These are phyloP conservation scores for Fistulinella prunicolor DNA, from an alignment of 768 basidiomycete species.

Conservation along the genomic window DNA sequence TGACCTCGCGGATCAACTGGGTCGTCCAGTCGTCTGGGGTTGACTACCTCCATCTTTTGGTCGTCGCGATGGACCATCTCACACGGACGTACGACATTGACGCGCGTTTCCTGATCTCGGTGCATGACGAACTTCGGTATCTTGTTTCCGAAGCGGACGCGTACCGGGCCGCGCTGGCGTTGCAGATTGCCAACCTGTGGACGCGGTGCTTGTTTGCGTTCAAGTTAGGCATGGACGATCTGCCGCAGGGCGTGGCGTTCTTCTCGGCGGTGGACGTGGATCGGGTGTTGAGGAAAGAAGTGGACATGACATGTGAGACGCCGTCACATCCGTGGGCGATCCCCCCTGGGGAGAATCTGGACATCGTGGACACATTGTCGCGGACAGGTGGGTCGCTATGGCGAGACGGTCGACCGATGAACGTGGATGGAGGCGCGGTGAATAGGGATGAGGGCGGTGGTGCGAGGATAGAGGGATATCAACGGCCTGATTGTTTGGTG, in stretches of 20 bases:
- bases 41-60: conserved; percentile 95
- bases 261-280: conserved; percentile 97
- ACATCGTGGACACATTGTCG: conserved; percentile 61
- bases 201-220: conserved; percentile 88
- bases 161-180: conserved; percentile 86
- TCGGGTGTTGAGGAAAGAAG: conserved; percentile 88
- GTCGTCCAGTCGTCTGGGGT: conserved; percentile 98
- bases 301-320: conserved; percentile 93
- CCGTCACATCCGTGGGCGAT: conserved; percentile 86
- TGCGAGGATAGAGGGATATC: conserved; percentile 43
- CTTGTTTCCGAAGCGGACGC: conserved; percentile 85
- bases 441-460: conserved; percentile 9
- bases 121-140: conserved; percentile 96
- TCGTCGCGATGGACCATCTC: conserved; percentile 92
- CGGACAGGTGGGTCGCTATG: conserved; percentile 72
- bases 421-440: background rate
- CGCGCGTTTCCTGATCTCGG: conserved; percentile 92
- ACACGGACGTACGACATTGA: conserved; percentile 76
- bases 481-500: conserved; percentile 54
- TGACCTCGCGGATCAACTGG: conserved; percentile 98
- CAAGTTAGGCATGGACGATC: conserved; percentile 91
- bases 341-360: conserved; percentile 82
- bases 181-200: conserved; percentile 97
- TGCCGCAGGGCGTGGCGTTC: conserved; percentile 94
- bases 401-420: conserved; percentile 59